Evolutionary conservation across 768 basidiomycete species (phyloP), one percentile per base, ranked within the genome.

Genomic region (Tephrocybe sp.): DNA sequence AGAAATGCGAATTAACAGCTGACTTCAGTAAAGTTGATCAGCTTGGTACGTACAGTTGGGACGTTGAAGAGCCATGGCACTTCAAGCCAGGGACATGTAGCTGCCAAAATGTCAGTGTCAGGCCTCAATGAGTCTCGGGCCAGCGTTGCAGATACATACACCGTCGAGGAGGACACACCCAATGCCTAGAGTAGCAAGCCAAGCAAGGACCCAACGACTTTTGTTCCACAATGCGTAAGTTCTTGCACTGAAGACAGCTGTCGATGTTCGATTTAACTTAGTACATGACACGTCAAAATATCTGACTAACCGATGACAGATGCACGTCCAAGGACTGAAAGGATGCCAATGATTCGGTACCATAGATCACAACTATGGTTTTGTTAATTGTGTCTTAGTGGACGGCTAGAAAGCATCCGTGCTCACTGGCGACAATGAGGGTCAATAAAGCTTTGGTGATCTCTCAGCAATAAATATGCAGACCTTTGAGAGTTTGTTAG

Each of bases 161-260:
- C 34, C 32, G 40, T 59, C 55, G 13, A 59, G 40, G 17, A 56
- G 26, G 12, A 59, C 23, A 20, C 49, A 56, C 6, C 16, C n/a
- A 13, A 58, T 16, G 2, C 58, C 60, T 9, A 60, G 26, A n/a
- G 30, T 13, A 40, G 48, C 50, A 8, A 63, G 49, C 36, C 46
- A 52, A 2, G 17, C 48, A 17, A 63, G 44, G 16, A 61, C 32
- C 11, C 49, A 22, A 5, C 48, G 39, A 35, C 26, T 58, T 20
- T 39, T 48, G 17, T 52, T 52, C 48, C 51, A 61, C n/a, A 63
- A 38, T 19, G 46, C 59, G 36, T 60, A 62, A 6, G 61, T 60
- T 31, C 62, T 51, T 16, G 44, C 53, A 17, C 34, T 55, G 30
- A 57, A 60, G 12, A 58, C 57, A n/a, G 52, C 62, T 63, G 30